Evolutionary conservation across 2,329 filamentous ascomycete species (phyloP).

Genomic region (Esteya vermicola): DNA sequence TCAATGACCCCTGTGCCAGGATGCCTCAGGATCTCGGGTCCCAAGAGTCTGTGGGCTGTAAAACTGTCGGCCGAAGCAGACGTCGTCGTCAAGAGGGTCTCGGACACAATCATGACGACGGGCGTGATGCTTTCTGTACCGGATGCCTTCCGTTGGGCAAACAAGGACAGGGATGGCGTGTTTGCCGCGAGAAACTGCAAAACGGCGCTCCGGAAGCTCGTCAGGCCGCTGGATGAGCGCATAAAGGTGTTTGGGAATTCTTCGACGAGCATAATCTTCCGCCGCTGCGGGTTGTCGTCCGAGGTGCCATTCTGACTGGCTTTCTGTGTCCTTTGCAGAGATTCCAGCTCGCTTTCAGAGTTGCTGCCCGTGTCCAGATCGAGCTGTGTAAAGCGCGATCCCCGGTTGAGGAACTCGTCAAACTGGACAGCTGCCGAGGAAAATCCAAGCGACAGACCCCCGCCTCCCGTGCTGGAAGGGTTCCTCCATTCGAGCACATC

Average conservation of each 20-base stretch:
- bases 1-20: conserved; percentile 68
- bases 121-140: conserved; percentile 42
- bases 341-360: conserved; percentile 14
- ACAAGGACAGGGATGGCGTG: conserved; percentile 38
- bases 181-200: conserved; percentile 60
- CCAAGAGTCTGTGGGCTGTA: conserved; percentile 79
- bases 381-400: conserved; percentile 57
- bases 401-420: conserved; percentile 76
- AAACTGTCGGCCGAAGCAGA: conserved; percentile 81
- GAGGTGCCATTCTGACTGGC: neutral
- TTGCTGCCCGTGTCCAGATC: conserved; percentile 14
- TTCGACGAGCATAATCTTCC: conserved; percentile 58
- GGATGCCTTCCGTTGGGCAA: conserved; percentile 17
- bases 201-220: conserved; percentile 61
- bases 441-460: conserved; percentile 36
- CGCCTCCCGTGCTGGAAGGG: conserved; percentile 44
- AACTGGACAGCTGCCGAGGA: conserved; percentile 68
- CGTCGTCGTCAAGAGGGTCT: conserved; percentile 74
- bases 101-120: conserved; percentile 80
- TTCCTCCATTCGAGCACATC: conserved; percentile 86
- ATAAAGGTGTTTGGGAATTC: conserved; percentile 70
- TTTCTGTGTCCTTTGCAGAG: conserved; percentile 1
- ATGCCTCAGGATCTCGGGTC: conserved; percentile 72
- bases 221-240: conserved; percentile 47
- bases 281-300: conserved; percentile 1